Conservation (phyloP, 2,329 filamentous ascomycete genomes). For the Cladosporium phlei region DNA sequence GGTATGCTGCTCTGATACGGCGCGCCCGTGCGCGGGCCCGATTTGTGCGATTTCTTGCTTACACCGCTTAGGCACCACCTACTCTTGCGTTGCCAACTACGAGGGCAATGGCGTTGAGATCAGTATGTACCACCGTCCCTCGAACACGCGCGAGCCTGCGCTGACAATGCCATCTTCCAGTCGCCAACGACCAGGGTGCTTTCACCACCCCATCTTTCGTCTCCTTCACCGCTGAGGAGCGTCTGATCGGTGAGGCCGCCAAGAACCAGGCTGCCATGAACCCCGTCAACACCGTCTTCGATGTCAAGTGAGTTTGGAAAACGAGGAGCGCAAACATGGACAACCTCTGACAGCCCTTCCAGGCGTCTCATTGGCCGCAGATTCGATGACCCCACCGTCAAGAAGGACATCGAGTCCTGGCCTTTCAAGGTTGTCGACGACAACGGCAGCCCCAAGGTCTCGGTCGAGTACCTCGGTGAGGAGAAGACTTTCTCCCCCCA, state of each 20-base stretch:
- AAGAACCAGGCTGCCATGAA: conserved; percentile 99
- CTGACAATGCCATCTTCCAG: conserved; percentile 18
- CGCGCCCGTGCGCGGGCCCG: background rate
- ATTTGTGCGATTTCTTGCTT: conserved; percentile 18
- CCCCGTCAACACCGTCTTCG: conserved; percentile 96
- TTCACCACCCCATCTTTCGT: conserved; percentile 99
- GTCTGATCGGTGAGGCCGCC: conserved; percentile 97
- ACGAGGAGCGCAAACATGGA: conserved; percentile 1
- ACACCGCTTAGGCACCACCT: conserved; percentile 75
- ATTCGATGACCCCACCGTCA: conserved; percentile 92
- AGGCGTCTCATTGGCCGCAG: conserved; percentile 97
- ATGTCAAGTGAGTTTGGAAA: conserved; percentile 64
- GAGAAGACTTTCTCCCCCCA: conserved; percentile 95
- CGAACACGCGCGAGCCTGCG: conserved; percentile 4
- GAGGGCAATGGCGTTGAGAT: conserved; percentile 99
- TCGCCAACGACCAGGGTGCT: conserved; percentile 99
- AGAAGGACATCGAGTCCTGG: conserved; percentile 99
- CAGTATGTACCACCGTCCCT: conserved; percentile 54
- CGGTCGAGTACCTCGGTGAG: conserved; percentile 94
- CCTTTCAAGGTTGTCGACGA: conserved; percentile 97
- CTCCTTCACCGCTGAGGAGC: conserved; percentile 97
- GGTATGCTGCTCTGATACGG: conserved; percentile 66
- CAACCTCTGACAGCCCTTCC: conserved; percentile 29
- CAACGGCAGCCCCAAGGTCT: conserved; percentile 79
- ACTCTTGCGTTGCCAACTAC: conserved; percentile 99